Conservation (phyloP, 345 rosid genomes). For the Populus alba region DNA sequence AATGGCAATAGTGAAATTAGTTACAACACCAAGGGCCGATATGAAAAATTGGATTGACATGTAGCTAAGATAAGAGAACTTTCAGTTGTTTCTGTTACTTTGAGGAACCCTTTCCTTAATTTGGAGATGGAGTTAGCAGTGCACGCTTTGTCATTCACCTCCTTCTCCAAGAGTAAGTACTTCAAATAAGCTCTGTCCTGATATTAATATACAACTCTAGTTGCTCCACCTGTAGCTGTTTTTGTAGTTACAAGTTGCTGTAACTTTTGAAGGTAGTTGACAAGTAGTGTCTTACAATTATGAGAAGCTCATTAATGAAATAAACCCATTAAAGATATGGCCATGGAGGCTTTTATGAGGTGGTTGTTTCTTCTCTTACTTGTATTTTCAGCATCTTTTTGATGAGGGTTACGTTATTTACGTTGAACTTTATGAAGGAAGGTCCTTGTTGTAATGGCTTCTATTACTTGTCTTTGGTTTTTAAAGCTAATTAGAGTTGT, state of each 20-base stretch:
- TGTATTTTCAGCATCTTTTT: background rate
- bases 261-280: background rate
- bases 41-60: background rate
- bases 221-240: background rate
- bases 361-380: background rate
- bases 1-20: constrained; percentile 15
- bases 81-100: background rate
- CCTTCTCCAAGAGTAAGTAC: constrained; percentile 30
- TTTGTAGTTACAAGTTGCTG: constrained; percentile 12
- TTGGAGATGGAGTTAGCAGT: constrained; percentile 35
- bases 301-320: constrained; percentile 14
- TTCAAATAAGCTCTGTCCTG: background rate
- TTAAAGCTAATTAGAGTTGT: constrained; percentile 12
- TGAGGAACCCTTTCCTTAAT: background rate
- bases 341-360: constrained; percentile 13
- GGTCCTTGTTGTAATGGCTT: constrained; percentile 15
- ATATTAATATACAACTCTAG: background rate
- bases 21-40: constrained; percentile 4
- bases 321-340: constrained; percentile 4
- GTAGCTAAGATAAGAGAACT: constrained; percentile 23
- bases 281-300: background rate
- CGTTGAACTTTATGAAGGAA: constrained; percentile 19
- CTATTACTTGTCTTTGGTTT: constrained; percentile 1
- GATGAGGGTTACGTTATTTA: constrained; percentile 9
- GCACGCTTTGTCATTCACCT: constrained; percentile 22